Base-by-base conservation (phyloP, 129 eudicot genomes). In the Artemisia tridentata region DNA sequence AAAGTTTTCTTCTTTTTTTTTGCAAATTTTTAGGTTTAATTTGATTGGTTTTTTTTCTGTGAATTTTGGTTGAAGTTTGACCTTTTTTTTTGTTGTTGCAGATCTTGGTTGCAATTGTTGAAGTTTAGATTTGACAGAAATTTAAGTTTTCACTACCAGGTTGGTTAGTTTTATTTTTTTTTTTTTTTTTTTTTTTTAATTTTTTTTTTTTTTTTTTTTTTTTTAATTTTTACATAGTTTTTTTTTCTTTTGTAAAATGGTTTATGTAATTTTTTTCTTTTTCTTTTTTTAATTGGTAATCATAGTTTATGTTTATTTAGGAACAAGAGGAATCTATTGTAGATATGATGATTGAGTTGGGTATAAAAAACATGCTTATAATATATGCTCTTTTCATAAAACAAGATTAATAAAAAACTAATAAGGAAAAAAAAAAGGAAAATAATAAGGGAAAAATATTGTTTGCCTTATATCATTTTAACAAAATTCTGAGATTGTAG, bases 21-120 rank as follows among this genome's bases (percentile, higher is more conserved):
- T 21, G 79, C 60, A 25, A 56, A 41, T 47, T 55, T 65, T 23
- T 71, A 20, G 29, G n/a, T 71, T 75, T 21, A 65, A 25, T 56
- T 56, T 71, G 29, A 77, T 62, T 61, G 5, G 7, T 31, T 19
- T 65, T 11, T 71, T 56, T 5, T 4, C 29, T 29, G 34, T 29
- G 34, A 11, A 21, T 1, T 45, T 45, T 65, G 17, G 38, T 45
- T 72, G 56, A 29, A 50, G 50, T 69, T 48, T 65, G 60, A 64
- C 72, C 31, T 4, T 29, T 29, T 29, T 29, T 29, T 52, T 75
- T 47, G 50, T 27, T 73, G 51, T 72, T 72, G 77, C 81, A 75
- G 81, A 83, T 79, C 79, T 79, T 78, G 51, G 60, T 60, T 75
- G 73, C 48, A 56, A 73, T 31, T 80, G 25, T 52, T 51, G 10